Conservation (phyloP, 495 filamentous ascomycete genomes). For the Penicilliopsis zonata region DNA sequence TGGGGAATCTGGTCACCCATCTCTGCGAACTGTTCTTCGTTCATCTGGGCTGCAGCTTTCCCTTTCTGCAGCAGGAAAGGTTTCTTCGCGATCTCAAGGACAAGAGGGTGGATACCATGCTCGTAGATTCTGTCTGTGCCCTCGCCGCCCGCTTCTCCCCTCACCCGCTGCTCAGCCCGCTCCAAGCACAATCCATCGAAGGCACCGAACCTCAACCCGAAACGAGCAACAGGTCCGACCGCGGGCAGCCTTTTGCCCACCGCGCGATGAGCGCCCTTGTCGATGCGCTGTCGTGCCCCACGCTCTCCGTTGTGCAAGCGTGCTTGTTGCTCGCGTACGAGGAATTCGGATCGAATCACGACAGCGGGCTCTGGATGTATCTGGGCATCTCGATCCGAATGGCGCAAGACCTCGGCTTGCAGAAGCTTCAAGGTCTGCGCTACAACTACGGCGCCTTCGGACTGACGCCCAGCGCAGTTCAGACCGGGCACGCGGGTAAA, state of each 20-base stretch:
- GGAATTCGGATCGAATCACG: constrained; percentile 72
- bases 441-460: constrained; percentile 48
- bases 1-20: constrained; percentile 59
- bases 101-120: constrained; percentile 68
- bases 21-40: constrained; percentile 67
- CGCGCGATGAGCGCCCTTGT: constrained; percentile 62
- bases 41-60: constrained; percentile 71
- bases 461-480: constrained; percentile 38
- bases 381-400: constrained; percentile 75
- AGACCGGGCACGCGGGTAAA: constrained; percentile 32
- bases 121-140: constrained; percentile 78
- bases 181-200: constrained; percentile 38
- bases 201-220: constrained; percentile 23
- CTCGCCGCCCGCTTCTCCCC: constrained; percentile 72
- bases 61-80: constrained; percentile 57
- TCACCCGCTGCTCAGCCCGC: constrained; percentile 46
- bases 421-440: constrained; percentile 63
- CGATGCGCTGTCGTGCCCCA: constrained; percentile 67
- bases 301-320: constrained; percentile 66
- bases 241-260: constrained; percentile 63
- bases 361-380: constrained; percentile 87
- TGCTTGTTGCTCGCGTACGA: constrained; percentile 74
- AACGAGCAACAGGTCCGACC: constrained; percentile 34
- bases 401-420: constrained; percentile 73
- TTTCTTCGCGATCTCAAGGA: constrained; percentile 62